phyloP scores from a whole-genome alignment of 2,329 filamentous ascomycete genomes.

The Paecilomyces dactylethromorphus region DNA sequence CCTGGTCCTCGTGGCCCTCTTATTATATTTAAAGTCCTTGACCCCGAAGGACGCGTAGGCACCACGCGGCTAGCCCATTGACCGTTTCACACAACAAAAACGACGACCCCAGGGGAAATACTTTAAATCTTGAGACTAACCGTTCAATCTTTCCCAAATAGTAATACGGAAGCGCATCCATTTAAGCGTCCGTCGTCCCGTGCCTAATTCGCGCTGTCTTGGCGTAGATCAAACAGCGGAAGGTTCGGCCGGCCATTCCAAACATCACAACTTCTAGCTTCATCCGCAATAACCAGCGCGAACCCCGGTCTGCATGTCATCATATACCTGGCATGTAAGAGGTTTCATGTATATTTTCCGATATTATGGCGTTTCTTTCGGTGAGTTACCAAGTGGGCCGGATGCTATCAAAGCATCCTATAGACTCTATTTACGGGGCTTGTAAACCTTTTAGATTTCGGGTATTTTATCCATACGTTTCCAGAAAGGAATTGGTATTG shows the following conservation, averaged over 20 bases:
- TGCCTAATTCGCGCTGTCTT: neutral
- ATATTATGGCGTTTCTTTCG: neutral
- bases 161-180: conserved; percentile 37
- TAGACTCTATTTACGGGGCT: neutral
- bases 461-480: neutral
- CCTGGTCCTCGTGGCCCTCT: neutral
- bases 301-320: neutral
- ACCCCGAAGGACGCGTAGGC: neutral
- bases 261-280: neutral
- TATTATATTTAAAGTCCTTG: neutral
- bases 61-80: neutral
- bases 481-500: neutral
- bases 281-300: neutral
- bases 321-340: neutral
- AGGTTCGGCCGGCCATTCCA: neutral
- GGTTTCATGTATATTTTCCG: neutral
- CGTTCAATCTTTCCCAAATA: conserved; percentile 5
- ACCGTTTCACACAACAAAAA: neutral
- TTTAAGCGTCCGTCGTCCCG: conserved; percentile 15
- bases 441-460: neutral
- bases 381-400: neutral
- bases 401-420: neutral
- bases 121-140: neutral
- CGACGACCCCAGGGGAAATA: neutral
- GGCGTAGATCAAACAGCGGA: neutral